Conservation (phyloP, 2,329 filamentous ascomycete species). For the Colletotrichum musae region DNA sequence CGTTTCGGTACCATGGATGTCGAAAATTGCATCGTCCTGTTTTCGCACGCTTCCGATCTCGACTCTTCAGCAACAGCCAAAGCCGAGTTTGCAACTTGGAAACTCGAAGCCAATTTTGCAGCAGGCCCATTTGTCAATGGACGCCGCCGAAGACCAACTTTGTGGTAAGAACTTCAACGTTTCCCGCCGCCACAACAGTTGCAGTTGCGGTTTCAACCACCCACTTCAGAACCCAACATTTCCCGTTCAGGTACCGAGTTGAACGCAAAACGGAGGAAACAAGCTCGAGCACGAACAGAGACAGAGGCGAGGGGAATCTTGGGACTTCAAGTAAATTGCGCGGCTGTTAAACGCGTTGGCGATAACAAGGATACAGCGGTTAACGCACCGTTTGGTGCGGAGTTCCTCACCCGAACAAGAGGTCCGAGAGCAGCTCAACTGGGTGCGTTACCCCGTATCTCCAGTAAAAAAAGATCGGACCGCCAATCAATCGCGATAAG, state of each 20-base stretch:
- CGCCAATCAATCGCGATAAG: slow-evolving; percentile 12
- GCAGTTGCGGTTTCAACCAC: too few species aligned
- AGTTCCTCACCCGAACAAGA: neutral
- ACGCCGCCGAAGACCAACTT: too few species aligned
- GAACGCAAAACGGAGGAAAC: neutral
- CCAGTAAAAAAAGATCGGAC: slow-evolving; percentile 5
- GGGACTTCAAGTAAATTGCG: neutral
- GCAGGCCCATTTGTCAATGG: too few species aligned
- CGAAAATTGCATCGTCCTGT: neutral
- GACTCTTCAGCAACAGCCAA: too few species aligned
- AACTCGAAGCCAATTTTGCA: too few species aligned
- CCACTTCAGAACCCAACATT: too few species aligned
- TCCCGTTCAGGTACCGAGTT: neutral
- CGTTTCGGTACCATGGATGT: slow-evolving; percentile 74
- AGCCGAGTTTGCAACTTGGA: too few species aligned
- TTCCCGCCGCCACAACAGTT: too few species aligned
- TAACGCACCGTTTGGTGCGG: slow-evolving; percentile 7
- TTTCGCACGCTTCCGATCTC: too few species aligned
- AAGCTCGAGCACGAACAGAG: neutral
- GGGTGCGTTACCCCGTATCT: slow-evolving; percentile 1
- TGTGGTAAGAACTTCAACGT: too few species aligned
- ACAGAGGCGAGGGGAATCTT: neutral
- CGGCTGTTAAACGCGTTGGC: neutral
- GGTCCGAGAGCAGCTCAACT: neutral
- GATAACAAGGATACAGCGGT: neutral